Base-by-base conservation (phyloP, 208 protist species). In the Leishmania amazonensis region DNA sequence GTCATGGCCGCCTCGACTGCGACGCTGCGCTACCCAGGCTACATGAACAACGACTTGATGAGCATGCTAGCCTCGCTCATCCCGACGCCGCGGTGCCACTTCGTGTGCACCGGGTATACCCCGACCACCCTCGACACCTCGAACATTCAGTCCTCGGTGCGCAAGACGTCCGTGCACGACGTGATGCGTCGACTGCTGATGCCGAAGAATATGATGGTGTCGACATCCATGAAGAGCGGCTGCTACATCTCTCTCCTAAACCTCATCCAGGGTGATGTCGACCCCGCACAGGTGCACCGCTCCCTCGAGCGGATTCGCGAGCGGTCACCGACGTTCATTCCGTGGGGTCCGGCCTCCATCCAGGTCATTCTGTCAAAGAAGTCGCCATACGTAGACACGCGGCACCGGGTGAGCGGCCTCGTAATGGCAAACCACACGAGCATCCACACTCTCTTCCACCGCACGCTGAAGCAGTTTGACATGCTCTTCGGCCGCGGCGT, bases 371-470 rank as follows among this genome's bases (percentile, higher is more conserved):
- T 99, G 15, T 98, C 96, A 11, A 95, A 96, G 78, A 96, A 98
- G 83, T 99, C 97, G 6, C 99, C 99, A 11, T 99, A 99, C 88
- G 82, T 99, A 4, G 91, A 99, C 84, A 95, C 98, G 54, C 78
- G 94, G 17, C 97, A 99, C 86, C 96, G 99, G 53, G 99, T 99
- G 53, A 99, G 91, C 65, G 99, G 99, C 21, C 94, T 99, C 24
- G 99, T 99, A 84, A 88, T 99, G 78, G 99, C 99, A 9, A 99
- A 99, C 90, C 99, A 99, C 92, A 99, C 99, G 0, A 98, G 93
- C 80, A 99, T 99, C 40, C 86, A 87, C 76, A 95, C 98, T 64
- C 88, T 99, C 38, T 99, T 99, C 83, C 80, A 92, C 67, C 86
- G 93, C 8, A 98, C 96, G 17, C 62, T 99, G 17, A 88, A 88